Evolutionary conservation across 2,329 filamentous ascomycete genomes (phyloP).

Genomic region (Furcasterigmium sp.): DNA sequence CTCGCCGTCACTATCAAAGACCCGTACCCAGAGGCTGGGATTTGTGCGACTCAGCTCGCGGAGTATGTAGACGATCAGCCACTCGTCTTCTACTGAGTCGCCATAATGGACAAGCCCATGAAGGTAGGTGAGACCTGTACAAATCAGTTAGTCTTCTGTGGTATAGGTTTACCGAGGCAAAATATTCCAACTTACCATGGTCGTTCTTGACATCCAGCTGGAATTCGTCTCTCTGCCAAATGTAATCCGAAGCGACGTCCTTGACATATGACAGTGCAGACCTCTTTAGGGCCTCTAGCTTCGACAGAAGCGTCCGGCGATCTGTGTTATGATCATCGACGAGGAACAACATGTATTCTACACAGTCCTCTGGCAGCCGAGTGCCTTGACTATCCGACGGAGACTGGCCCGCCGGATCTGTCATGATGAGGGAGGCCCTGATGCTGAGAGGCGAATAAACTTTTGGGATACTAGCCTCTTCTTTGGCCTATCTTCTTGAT

Average conservation of each 20-base stretch:
- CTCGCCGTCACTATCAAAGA: constrained; percentile 87
- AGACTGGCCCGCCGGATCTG: not conserved
- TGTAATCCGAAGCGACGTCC: constrained; percentile 72
- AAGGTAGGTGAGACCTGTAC: constrained; percentile 53
- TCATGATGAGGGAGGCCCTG: too few species aligned
- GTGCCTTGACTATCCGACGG: too few species aligned
- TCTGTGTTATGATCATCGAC: constrained; percentile 47
- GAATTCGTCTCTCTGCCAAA: constrained; percentile 89
- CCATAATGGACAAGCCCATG: constrained; percentile 80
- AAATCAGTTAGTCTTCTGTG: not conserved
- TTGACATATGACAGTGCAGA: constrained; percentile 58
- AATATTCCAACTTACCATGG: constrained; percentile 37
- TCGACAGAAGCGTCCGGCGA: constrained; percentile 52
- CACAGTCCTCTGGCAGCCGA: constrained; percentile 70
- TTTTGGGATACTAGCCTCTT: too few species aligned
- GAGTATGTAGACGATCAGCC: constrained; percentile 88
- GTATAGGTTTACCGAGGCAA: not conserved
- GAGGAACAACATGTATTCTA: constrained; percentile 78
- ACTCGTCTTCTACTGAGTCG: constrained; percentile 95
- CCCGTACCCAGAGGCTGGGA: constrained; percentile 71
- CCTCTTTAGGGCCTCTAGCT: constrained; percentile 68
- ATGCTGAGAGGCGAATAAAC: too few species aligned
- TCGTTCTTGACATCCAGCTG: constrained; percentile 59
- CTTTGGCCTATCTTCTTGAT: too few species aligned
- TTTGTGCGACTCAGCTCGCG: constrained; percentile 73